A percentile compares a stretch with the other conserved stretches of the same genome.
Conservation (phyloP, 1,139 yeast species). For the Kodamaea fungicola region DNA sequence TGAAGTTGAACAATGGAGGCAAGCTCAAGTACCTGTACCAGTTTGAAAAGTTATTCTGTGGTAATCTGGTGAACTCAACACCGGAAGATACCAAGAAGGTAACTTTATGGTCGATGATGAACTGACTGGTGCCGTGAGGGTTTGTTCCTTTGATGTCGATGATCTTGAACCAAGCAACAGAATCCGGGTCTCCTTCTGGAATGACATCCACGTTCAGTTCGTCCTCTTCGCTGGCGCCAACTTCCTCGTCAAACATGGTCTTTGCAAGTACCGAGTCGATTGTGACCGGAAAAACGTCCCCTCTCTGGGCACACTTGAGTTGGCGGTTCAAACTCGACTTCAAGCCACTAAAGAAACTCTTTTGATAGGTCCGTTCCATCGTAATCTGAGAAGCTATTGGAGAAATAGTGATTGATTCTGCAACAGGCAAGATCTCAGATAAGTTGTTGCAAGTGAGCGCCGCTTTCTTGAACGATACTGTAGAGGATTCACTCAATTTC, state of each 20-base stretch:
- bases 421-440: constrained; percentile 17
- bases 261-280: constrained; percentile 70
- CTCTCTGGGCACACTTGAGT: constrained; percentile 54
- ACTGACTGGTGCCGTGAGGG: constrained; percentile 40
- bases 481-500: constrained; percentile 28
- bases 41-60: constrained; percentile 29
- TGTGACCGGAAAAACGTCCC: constrained; percentile 73
- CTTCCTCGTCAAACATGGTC: constrained; percentile 47
- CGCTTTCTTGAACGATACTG: constrained; percentile 23
- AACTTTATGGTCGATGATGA: constrained; percentile 56
- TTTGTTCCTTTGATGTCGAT: constrained; percentile 35
- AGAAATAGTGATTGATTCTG: constrained; percentile 50
- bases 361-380: constrained; percentile 63
- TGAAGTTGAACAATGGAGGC: constrained; percentile 39
- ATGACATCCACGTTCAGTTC: constrained; percentile 25
- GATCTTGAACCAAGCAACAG: constrained; percentile 82
- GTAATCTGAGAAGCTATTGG: constrained; percentile 71
- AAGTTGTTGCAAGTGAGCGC: constrained; percentile 9
- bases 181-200: constrained; percentile 66
- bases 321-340: constrained; percentile 58
- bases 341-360: constrained; percentile 59
- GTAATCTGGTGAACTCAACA: constrained; percentile 37
- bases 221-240: constrained; percentile 22
- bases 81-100: constrained; percentile 74
- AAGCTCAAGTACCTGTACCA: constrained; percentile 45